A percentile compares a stretch with the other conserved stretches of the same genome.
Evolutionary conservation across 1,139 yeast species (phyloP).

Genomic region (Entelexis sorbosivorans): DNA sequence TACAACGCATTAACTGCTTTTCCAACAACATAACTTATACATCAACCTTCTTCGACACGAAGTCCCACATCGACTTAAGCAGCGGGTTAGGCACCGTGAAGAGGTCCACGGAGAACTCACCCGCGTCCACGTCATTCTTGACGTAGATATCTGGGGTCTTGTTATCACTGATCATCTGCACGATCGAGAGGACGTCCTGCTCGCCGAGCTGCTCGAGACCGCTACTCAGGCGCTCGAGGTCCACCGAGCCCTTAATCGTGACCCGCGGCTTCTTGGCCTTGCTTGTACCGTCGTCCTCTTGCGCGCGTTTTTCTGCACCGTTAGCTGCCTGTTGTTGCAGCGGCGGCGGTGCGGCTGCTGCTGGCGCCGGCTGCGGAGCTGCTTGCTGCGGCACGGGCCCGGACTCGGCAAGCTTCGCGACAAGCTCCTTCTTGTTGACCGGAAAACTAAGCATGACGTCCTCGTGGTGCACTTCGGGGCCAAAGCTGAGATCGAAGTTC

Average conservation of each 20-base stretch:
- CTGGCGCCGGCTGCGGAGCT: constrained; percentile 20
- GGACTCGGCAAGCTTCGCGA: constrained; percentile 62
- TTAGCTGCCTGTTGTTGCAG: constrained; percentile 4
- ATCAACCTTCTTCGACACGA: constrained; percentile 50
- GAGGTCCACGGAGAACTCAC: constrained; percentile 94
- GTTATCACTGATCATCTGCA: constrained; percentile 95
- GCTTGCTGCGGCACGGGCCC: constrained; percentile 58
- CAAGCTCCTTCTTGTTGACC: constrained; percentile 60
- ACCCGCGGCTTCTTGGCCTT: constrained; percentile 48
- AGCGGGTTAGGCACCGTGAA: constrained; percentile 87
- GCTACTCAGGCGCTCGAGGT: constrained; percentile 80
- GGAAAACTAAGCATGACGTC: constrained; percentile 74
- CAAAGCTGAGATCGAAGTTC: constrained; percentile 80
- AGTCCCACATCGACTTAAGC: constrained; percentile 89
- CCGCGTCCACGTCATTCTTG: constrained; percentile 90
- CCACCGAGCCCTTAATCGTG: constrained; percentile 49
- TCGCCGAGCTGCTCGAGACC: constrained; percentile 81
- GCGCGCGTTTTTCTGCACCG: constrained; percentile 36
- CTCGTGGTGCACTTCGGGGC: constrained; percentile 60
- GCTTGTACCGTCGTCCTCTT: constrained; percentile 26
- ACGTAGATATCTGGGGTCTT: constrained; percentile 92
- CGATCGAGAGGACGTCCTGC: constrained; percentile 87
- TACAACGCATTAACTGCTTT: not conserved
- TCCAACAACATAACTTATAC: constrained; percentile 12
- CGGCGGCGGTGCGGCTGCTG: constrained; percentile 7